Percentiles rank a stretch among this genome's conserved stretches.
phyloP scores from a whole-genome alignment of 148 eudicot species.

The Heliosperma pusillum region DNA sequence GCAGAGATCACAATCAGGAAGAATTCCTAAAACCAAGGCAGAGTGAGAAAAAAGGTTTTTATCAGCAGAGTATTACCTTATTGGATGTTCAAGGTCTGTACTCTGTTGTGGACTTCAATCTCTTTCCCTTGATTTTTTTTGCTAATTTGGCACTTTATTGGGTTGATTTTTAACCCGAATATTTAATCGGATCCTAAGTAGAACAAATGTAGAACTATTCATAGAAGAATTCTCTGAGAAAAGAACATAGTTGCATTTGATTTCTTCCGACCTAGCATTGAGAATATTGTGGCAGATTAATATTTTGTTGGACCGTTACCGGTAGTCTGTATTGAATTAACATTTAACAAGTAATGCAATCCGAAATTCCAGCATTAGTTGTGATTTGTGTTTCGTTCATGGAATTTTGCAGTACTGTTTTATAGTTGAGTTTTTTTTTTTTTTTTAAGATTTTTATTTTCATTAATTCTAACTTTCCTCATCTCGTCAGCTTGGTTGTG shows the following conservation, averaged over 20 bases:
- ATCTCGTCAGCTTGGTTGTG: background rate
- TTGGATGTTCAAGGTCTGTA: slow-evolving; percentile 23
- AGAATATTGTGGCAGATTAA: slow-evolving; percentile 18
- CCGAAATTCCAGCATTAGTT: slow-evolving; percentile 9
- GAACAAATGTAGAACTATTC: slow-evolving; percentile 26
- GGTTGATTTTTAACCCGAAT: slow-evolving; percentile 12
- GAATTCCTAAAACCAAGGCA: slow-evolving; percentile 33
- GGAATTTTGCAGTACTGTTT: too few species aligned
- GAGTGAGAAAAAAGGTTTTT: slow-evolving; percentile 35
- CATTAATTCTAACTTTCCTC: background rate
- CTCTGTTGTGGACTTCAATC: background rate
- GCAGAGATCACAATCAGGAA: slow-evolving; percentile 20
- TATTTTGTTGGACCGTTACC: slow-evolving; percentile 13
- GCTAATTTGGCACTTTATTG: slow-evolving; percentile 22
- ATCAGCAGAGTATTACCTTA: slow-evolving; percentile 4
- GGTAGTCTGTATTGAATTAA: slow-evolving; percentile 24
- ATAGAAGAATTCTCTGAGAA: slow-evolving; percentile 19
- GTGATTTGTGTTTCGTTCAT: background rate
- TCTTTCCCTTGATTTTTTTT: slow-evolving; percentile 12
- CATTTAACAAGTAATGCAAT: slow-evolving; percentile 26
- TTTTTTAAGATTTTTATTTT: too few species aligned
- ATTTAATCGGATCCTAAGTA: slow-evolving; percentile 19
- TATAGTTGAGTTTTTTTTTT: too few species aligned
- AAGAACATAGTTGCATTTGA: background rate
- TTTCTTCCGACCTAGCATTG: slow-evolving; percentile 16